phyloP scores from a whole-genome alignment of 306 rosid genomes.

The Vigna trinervia region DNA sequence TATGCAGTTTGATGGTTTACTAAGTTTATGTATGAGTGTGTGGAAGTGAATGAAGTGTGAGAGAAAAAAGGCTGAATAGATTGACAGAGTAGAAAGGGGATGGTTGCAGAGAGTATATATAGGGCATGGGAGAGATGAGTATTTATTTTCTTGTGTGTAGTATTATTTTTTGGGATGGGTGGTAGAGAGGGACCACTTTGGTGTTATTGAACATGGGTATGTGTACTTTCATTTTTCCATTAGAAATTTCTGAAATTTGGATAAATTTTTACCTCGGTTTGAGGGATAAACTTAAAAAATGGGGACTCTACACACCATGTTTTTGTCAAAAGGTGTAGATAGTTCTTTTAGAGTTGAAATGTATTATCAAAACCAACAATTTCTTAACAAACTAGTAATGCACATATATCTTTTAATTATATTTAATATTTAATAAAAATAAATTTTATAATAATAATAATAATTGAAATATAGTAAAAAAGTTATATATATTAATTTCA shows the following conservation, averaged over 20 bases:
- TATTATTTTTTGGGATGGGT: neutral
- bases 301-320: too few species aligned
- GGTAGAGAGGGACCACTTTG: neutral
- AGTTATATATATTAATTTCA: too few species aligned
- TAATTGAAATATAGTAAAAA: too few species aligned
- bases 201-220: slow-evolving; percentile 8
- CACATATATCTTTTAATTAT: too few species aligned
- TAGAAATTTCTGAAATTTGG: neutral
- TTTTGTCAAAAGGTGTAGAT: too few species aligned
- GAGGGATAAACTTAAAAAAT: neutral
- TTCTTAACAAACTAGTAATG: too few species aligned
- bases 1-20: too few species aligned
- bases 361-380: too few species aligned
- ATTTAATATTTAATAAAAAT: too few species aligned
- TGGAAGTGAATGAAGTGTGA: slow-evolving; percentile 4
- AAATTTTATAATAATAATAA: too few species aligned
- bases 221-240: neutral
- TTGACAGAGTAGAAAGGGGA: slow-evolving; percentile 3
- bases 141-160: neutral
- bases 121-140: neutral
- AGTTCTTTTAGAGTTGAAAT: too few species aligned
- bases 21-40: too few species aligned
- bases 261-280: neutral
- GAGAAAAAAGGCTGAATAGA: neutral
- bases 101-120: slow-evolving; percentile 22